These are phyloP conservation scores for Borovskyia barvae DNA, from an alignment of 208 protist genomes.

Conservation along the genomic window DNA sequence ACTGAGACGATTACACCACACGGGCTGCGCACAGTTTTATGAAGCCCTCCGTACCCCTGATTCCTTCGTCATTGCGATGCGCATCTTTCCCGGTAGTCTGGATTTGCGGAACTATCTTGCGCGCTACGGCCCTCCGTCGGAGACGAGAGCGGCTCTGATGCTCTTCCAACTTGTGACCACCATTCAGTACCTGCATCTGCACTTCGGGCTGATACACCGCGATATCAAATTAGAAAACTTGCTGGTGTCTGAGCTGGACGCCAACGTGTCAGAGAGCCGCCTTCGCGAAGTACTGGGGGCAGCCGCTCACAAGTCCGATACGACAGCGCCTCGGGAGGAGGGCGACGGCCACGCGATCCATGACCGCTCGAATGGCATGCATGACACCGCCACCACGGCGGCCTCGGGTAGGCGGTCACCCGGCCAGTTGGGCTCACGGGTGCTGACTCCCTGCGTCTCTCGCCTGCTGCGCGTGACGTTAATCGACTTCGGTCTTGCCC, in stretches of 20 bases:
- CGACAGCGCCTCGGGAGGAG: background rate
- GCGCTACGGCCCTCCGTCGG: constrained; percentile 54
- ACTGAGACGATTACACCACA: constrained; percentile 61
- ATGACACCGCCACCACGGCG: background rate
- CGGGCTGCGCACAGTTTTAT: constrained; percentile 66
- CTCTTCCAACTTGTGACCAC: constrained; percentile 76
- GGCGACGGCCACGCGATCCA: background rate
- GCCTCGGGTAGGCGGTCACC: background rate
- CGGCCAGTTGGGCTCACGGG: constrained; percentile 2
- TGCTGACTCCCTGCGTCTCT: constrained; percentile 10
- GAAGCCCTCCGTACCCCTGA: constrained; percentile 74
- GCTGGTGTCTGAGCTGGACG: constrained; percentile 49
- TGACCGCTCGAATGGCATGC: background rate
- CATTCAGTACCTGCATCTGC: constrained; percentile 67
- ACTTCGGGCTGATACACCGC: constrained; percentile 69
- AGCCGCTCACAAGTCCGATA: constrained; percentile 22
- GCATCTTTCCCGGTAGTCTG: constrained; percentile 58
- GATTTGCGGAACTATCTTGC: constrained; percentile 64
- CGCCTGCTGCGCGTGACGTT: constrained; percentile 62
- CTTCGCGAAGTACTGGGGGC: constrained; percentile 46
- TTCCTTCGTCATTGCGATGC: constrained; percentile 80
- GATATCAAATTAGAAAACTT: constrained; percentile 88
- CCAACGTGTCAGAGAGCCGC: constrained; percentile 14
- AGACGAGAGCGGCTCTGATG: constrained; percentile 54
- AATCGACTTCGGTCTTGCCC: constrained; percentile 80